A percentile compares a stretch with the other conserved stretches of the same genome.
Evolutionary conservation across 2,329 filamentous ascomycete genomes (phyloP).

Genomic region (Monilinia vaccinii-corymbosi): DNA sequence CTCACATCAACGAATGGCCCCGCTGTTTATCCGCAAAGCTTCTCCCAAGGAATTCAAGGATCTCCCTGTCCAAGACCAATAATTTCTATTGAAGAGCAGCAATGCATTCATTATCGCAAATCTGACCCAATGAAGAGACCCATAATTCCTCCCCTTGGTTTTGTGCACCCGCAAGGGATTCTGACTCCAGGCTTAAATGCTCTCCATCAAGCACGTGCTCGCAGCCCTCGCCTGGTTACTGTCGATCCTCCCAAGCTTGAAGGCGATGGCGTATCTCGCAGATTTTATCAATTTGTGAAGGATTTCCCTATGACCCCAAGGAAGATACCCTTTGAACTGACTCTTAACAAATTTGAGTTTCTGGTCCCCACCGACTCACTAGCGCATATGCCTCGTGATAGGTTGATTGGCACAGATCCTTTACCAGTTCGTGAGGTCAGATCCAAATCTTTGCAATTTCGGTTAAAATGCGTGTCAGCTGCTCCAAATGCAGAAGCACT

Average conservation of each 20-base stretch:
- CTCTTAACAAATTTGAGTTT: conserved; percentile 31
- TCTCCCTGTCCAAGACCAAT: neutral
- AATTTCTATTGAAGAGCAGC: neutral
- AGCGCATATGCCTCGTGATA: conserved; percentile 22
- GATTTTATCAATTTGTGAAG: conserved; percentile 47
- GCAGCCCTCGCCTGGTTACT: conserved; percentile 38
- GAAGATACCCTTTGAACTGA: conserved; percentile 23
- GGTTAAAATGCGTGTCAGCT: conserved; percentile 55
- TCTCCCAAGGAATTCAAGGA: neutral
- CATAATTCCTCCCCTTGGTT: conserved; percentile 32
- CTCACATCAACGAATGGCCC: neutral
- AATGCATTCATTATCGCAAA: conserved; percentile 30
- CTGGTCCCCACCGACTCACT: conserved; percentile 17
- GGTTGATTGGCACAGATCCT: conserved; percentile 12
- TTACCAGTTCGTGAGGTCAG: conserved; percentile 30
- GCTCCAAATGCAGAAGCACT: conserved; percentile 28
- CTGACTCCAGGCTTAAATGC: conserved; percentile 38
- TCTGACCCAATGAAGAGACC: conserved; percentile 15
- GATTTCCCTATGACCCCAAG: conserved; percentile 41
- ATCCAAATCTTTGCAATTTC: conserved; percentile 51
- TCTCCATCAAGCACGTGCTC: conserved; percentile 51
- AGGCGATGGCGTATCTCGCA: conserved; percentile 18
- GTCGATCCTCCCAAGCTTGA: conserved; percentile 19
- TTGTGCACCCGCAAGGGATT: conserved; percentile 31
- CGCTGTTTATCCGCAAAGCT: neutral